These are phyloP conservation scores for Venustampulla echinocandica DNA, from an alignment of 495 filamentous ascomycete genomes.

Conservation along the genomic window DNA sequence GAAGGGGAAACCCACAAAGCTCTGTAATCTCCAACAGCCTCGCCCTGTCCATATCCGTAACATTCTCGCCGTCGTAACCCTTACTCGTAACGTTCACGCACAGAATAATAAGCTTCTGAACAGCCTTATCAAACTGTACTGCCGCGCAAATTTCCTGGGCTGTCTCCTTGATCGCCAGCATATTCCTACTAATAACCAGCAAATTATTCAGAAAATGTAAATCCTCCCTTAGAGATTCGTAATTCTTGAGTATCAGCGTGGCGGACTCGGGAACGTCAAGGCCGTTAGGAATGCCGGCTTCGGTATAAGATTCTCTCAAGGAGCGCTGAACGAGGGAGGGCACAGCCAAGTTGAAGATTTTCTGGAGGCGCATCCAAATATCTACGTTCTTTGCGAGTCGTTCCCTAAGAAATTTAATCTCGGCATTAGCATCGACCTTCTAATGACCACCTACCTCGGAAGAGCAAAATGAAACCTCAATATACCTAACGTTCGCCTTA, in stretches of 20 bases:
- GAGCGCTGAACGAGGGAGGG: slow-evolving; percentile 55
- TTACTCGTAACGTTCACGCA: slow-evolving; percentile 83
- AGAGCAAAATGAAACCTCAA: too few species aligned
- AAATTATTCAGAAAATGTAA: slow-evolving; percentile 78
- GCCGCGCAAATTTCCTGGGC: slow-evolving; percentile 82
- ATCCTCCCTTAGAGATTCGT: slow-evolving; percentile 65
- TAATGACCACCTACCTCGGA: too few species aligned
- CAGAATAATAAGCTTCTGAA: slow-evolving; percentile 74
- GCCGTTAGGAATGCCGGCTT: slow-evolving; percentile 17
- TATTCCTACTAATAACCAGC: slow-evolving; percentile 75
- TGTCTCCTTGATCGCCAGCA: slow-evolving; percentile 70
- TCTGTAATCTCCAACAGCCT: slow-evolving; percentile 47
- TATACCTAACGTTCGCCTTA: slow-evolving; percentile 51
- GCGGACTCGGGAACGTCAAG: slow-evolving; percentile 49
- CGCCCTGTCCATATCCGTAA: slow-evolving; percentile 49
- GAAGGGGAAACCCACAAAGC: slow-evolving; percentile 34
- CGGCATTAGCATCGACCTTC: slow-evolving; percentile 11
- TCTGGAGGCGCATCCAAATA: slow-evolving; percentile 61
- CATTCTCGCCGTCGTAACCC: slow-evolving; percentile 79
- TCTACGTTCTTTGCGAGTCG: slow-evolving; percentile 48
- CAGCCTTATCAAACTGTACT: slow-evolving; percentile 67
- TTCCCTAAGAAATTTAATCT: slow-evolving; percentile 44
- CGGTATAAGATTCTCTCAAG: slow-evolving; percentile 34
- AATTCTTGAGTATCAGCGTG: slow-evolving; percentile 71
- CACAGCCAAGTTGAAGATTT: slow-evolving; percentile 50